Conservation (phyloP, 805 yeast genomes). For the Schizosaccharomyces osmophilus region DNA sequence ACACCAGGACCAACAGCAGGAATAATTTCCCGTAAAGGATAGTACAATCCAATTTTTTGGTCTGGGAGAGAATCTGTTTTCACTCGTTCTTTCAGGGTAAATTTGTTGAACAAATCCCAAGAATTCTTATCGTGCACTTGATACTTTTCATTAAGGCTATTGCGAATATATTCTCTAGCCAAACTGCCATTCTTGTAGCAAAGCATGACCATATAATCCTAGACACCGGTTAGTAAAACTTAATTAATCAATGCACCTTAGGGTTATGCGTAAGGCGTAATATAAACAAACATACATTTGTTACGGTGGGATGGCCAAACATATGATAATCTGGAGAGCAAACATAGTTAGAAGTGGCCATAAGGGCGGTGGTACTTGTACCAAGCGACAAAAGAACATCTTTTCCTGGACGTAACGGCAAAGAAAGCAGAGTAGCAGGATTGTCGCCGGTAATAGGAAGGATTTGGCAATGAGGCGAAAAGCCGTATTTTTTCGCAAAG, state of each 20-base stretch:
- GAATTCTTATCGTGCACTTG: not conserved
- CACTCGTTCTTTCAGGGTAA: slow-evolving; percentile 12
- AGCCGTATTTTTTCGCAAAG: slow-evolving; percentile 40
- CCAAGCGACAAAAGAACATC: slow-evolving; percentile 69
- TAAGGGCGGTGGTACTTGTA: slow-evolving; percentile 69
- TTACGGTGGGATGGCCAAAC: slow-evolving; percentile 66
- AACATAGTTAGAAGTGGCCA: slow-evolving; percentile 51
- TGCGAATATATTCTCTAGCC: slow-evolving; percentile 57
- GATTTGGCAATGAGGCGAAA: slow-evolving; percentile 27
- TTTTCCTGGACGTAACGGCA: slow-evolving; percentile 42
- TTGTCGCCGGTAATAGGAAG: slow-evolving; percentile 79
- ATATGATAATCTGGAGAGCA: slow-evolving; percentile 68
- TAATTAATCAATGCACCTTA: too few species aligned
- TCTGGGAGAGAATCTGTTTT: slow-evolving; percentile 5
- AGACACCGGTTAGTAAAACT: not conserved
- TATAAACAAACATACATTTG: slow-evolving; percentile 12
- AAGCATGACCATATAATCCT: slow-evolving; percentile 76
- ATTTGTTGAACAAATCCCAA: slow-evolving; percentile 1
- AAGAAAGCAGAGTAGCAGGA: slow-evolving; percentile 61
- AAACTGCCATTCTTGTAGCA: slow-evolving; percentile 80
- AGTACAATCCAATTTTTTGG: slow-evolving; percentile 44
- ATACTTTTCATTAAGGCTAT: slow-evolving; percentile 24
- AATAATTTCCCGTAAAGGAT: slow-evolving; percentile 76
- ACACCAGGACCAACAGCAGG: slow-evolving; percentile 54
- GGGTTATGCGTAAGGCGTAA: not conserved